Evolutionary conservation across 495 filamentous ascomycete genomes (phyloP).

Genomic region (Aspergillus bridgeri): DNA sequence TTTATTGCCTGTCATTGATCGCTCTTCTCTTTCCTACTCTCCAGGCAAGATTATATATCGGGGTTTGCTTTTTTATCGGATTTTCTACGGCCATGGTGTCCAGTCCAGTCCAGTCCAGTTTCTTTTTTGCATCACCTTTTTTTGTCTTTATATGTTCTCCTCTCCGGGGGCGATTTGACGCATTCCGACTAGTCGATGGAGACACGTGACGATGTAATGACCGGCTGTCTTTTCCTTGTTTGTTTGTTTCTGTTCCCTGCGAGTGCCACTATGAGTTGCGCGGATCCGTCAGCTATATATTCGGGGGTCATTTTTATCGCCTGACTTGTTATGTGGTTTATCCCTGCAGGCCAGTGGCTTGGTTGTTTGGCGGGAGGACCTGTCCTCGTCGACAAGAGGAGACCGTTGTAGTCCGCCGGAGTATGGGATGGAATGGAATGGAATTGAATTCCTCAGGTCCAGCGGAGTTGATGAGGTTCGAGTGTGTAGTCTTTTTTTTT

Average conservation of each 20-base stretch:
- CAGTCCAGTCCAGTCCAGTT: not conserved
- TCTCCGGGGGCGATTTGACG: not conserved
- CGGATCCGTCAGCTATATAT: not conserved
- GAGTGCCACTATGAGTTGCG: conserved; percentile 20
- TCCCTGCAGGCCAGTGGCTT: not conserved
- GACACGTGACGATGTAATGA: conserved; percentile 27
- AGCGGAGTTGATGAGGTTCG: not conserved
- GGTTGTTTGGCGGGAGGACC: not conserved
- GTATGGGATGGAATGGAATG: not conserved
- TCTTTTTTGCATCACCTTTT: not conserved
- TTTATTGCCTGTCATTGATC: not conserved
- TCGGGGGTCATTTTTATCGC: not conserved
- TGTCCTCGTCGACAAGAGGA: not conserved
- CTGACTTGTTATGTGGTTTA: not conserved
- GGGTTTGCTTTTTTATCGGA: not conserved
- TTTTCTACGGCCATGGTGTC: conserved; percentile 2
- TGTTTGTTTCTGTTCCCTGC: conserved; percentile 8
- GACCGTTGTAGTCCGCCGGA: not conserved
- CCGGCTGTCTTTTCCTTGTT: conserved; percentile 8
- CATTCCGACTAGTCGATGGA: conserved; percentile 14
- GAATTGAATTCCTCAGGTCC: not conserved
- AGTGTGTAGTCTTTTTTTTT: not conserved
- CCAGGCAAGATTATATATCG: not conserved
- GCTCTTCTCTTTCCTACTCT: not conserved
- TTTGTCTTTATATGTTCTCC: conserved; percentile 14